These are phyloP conservation scores for Brassica rapa DNA, from an alignment of 345 rosid genomes.

Conservation along the genomic window DNA sequence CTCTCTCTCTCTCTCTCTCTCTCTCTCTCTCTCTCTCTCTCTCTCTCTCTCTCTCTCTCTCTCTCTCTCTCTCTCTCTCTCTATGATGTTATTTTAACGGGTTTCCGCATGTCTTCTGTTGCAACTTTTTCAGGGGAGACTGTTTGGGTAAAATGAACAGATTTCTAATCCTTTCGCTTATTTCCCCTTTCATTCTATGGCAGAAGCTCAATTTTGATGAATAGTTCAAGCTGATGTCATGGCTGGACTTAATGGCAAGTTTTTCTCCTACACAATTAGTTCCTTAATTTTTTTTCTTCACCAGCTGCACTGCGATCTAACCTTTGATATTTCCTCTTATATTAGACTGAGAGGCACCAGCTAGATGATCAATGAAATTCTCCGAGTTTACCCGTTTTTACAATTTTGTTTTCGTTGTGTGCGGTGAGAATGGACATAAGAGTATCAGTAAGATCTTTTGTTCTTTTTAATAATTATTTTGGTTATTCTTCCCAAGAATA, in stretches of 20 bases:
- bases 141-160: neutral
- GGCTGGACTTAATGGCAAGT: conserved; percentile 50
- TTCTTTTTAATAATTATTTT: neutral
- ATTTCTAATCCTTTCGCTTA: conserved; percentile 7
- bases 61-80: neutral
- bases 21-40: no score
- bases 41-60: no score
- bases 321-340: neutral
- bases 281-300: neutral
- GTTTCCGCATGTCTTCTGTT: neutral
- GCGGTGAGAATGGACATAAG: conserved; percentile 92
- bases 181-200: conserved; percentile 31
- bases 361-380: conserved; percentile 47
- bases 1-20: no score
- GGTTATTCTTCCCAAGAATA: neutral
- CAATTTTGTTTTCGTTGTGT: conserved; percentile 92
- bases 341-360: neutral
- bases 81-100: neutral
- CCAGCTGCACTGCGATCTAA: conserved; percentile 7
- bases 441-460: conserved; percentile 66
- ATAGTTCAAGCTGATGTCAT: conserved; percentile 71
- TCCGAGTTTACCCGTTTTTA: conserved; percentile 73
- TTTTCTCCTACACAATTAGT: conserved; percentile 1
- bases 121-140: neutral
- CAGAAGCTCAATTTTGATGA: conserved; percentile 71